Base-by-base conservation (phyloP, 2,329 filamentous ascomycete species). In the Endothia cerciana region DNA sequence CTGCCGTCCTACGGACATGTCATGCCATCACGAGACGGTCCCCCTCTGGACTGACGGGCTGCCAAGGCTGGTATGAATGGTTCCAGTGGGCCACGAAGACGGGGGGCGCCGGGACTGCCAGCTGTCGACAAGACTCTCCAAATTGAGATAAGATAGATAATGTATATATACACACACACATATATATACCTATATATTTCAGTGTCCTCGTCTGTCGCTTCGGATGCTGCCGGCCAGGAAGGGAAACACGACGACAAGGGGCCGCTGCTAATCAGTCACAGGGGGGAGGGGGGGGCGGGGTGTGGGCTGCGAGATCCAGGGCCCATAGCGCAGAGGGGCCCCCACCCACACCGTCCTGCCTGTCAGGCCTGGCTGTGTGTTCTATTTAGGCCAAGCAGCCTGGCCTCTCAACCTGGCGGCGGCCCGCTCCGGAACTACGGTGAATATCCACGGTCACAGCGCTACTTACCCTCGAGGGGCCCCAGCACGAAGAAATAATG, bases 371-470 rank as follows among this genome's bases (percentile, higher is more conserved):
- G 22, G 45, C 45, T n/a, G n/a, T 25, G 10, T 13, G 5, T 13
- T 49, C 19, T 8, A 25, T 11, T 30, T 58, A 58, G 36, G 55
- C 55, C 36, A 25, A 58, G 55, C 22, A n/a, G 36, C 11, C 22
- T 58, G 55, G 55, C 5, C 7, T 25, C 8, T 25, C 25, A n/a
- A 58, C 36, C 11, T 25, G 55, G 41, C 36, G 55, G 36, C 55
- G 55, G 55, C 33, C 55, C 55, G 55, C 55, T 25, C 55, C 55
- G 51, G 51, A 55, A 55, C 17, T 28, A 36, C 30, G 30, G 51
- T 28, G 51, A 36, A 19, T 55, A 33, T 55, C 15, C 5, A 55
- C 10, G 30, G 28, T 11, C 28, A 55, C 17, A 51, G 47, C 17
- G 2, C 49, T 28, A 36, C 6, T 36, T 5, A 10, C 33, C 33